These are phyloP conservation scores for Aspergillus biplanus DNA, from an alignment of 495 filamentous ascomycete genomes.

Conservation along the genomic window DNA sequence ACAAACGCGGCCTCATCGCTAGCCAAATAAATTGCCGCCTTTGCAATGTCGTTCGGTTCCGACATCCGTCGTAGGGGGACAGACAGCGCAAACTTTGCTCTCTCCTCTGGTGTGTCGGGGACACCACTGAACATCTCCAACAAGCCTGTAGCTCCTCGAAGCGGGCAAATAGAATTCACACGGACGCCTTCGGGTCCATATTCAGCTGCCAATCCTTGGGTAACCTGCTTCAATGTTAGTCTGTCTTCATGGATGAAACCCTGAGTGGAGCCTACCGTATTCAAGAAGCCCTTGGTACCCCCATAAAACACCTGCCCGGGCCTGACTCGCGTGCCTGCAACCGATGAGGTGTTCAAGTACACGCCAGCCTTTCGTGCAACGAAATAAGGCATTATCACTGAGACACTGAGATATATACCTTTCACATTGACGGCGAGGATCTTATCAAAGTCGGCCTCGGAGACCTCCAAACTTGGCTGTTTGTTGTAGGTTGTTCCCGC, in stretches of 20 bases:
- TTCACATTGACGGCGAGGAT: slow-evolving; percentile 59
- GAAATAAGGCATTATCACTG: slow-evolving; percentile 53
- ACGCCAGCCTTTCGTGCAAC: slow-evolving; percentile 46
- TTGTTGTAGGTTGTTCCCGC: slow-evolving; percentile 34
- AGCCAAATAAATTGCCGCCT: slow-evolving; percentile 6
- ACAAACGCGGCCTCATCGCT: slow-evolving; percentile 12
- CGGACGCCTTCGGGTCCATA: slow-evolving; percentile 59
- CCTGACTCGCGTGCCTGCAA: slow-evolving; percentile 57
- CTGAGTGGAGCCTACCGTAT: slow-evolving; percentile 41
- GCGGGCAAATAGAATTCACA: slow-evolving; percentile 58
- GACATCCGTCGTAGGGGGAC: slow-evolving; percentile 42
- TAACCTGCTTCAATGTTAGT: too few relatives aligned
- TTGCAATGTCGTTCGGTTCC: slow-evolving; percentile 2
- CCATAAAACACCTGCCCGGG: slow-evolving; percentile 66
- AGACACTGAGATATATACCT: slow-evolving; percentile 54
- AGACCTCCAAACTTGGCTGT: slow-evolving; percentile 55
- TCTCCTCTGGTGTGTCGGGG: slow-evolving; percentile 61
- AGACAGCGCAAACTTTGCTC: slow-evolving; percentile 58
- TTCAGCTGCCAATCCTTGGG: slow-evolving; percentile 63
- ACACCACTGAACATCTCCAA: slow-evolving; percentile 60
- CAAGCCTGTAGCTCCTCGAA: slow-evolving; percentile 56
- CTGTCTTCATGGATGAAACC: too few relatives aligned
- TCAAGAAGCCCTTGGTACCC: slow-evolving; percentile 59
- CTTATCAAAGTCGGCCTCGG: slow-evolving; percentile 59
- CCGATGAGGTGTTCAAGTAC: slow-evolving; percentile 63